These are phyloP conservation scores for Kickxella alabastrina DNA, from an alignment of 192 early-diverging fungal species.

Conservation along the genomic window DNA sequence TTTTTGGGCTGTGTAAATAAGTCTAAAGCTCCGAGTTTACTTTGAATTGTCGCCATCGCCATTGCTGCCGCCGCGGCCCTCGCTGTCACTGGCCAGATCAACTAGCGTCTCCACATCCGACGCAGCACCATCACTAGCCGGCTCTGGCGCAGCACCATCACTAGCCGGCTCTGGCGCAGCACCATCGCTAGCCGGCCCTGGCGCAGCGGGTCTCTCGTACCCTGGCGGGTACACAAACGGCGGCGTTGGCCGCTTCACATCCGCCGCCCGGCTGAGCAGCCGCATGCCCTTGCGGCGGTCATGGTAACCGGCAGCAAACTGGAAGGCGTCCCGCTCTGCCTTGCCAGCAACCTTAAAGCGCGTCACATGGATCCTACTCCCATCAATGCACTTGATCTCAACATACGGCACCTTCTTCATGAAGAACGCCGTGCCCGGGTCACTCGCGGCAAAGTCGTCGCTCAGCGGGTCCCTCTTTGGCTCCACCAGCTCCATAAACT, in stretches of 20 bases:
- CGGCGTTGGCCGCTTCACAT: constrained; percentile 14
- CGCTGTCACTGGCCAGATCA: too few relatives aligned
- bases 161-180: too few relatives aligned
- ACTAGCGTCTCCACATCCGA: too few relatives aligned
- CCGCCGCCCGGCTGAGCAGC: constrained; percentile 4
- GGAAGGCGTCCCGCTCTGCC: constrained; percentile 15
- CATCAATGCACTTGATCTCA: constrained; percentile 32
- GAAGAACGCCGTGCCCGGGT: constrained; percentile 19
- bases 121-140: too few relatives aligned
- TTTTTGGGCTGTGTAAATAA: too few relatives aligned
- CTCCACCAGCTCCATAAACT: constrained; percentile 21
- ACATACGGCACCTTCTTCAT: constrained; percentile 21
- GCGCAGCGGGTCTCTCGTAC: constrained; percentile 7
- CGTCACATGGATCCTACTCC: constrained; percentile 24
- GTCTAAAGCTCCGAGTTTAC: too few relatives aligned
- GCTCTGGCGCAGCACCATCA: too few relatives aligned
- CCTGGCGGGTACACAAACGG: constrained; percentile 21
- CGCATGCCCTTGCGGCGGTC: constrained; percentile 14
- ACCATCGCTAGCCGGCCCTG: too few relatives aligned
- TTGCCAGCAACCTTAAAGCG: constrained; percentile 29
- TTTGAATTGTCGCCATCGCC: too few relatives aligned
- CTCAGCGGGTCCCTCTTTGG: constrained; percentile 6
- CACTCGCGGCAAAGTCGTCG: constrained; percentile 5
- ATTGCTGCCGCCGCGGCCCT: too few relatives aligned
- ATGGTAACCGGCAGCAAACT: constrained; percentile 31